phyloP scores from a whole-genome alignment of 108 stramenopile genomes.

The Skeletonema marinoi region DNA sequence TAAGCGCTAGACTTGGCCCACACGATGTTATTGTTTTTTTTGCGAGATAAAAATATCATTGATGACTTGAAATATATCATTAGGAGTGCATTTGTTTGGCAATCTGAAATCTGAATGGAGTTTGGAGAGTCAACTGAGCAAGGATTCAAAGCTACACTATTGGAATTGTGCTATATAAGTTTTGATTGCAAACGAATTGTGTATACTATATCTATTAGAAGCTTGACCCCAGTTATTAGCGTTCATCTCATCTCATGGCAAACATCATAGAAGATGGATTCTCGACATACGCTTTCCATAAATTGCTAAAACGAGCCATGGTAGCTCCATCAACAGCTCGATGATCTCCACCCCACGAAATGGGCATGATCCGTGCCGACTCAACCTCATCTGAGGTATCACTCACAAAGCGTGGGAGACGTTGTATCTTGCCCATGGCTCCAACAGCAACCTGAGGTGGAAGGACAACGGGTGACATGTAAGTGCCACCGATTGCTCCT shows the following conservation, averaged over 20 bases:
- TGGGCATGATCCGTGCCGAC: conserved; percentile 81
- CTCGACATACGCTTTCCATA: conserved; percentile 71
- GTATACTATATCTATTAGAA: neutral
- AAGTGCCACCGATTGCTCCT: conserved; percentile 97
- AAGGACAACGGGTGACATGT: conserved; percentile 90
- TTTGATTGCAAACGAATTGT: no score
- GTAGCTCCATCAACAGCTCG: conserved; percentile 98
- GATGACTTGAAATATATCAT: no score
- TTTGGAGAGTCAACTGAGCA: no score
- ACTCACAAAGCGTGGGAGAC: conserved; percentile 85
- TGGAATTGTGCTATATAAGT: no score
- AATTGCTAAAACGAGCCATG: conserved; percentile 84
- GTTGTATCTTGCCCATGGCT: conserved; percentile 93
- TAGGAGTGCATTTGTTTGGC: no score
- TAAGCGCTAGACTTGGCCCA: no score
- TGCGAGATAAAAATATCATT: no score
- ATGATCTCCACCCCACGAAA: conserved; percentile 98
- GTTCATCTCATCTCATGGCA: conserved; percentile 55
- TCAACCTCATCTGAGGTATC: conserved; percentile 60
- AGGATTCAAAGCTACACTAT: no score
- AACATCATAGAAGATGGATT: conserved; percentile 70
- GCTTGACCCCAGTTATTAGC: neutral
- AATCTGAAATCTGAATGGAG: no score
- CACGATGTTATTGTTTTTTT: no score
- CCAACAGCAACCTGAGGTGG: conserved; percentile 96